phyloP scores from a whole-genome alignment of 352 stramenopile genomes.

The Saprolegnia diclina region DNA sequence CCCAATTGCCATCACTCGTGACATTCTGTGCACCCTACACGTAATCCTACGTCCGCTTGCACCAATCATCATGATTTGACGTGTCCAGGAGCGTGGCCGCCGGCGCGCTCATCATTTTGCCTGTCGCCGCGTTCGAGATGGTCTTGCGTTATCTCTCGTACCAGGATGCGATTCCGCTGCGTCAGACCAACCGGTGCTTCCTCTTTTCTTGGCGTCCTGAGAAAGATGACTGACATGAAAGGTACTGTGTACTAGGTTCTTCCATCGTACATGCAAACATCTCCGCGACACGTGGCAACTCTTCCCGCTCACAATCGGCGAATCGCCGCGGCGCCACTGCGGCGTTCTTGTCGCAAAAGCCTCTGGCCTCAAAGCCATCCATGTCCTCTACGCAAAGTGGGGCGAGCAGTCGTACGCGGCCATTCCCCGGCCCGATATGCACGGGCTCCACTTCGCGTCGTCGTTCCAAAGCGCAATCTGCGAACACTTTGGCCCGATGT shows the following conservation, averaged over 20 bases:
- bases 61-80: not conserved
- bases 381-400: conserved; percentile 55
- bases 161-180: conserved; percentile 39
- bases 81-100: not conserved
- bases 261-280: conserved; percentile 36
- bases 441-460: conserved; percentile 54
- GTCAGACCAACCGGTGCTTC: conserved; percentile 28
- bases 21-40: conserved; percentile 9
- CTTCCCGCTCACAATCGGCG: conserved; percentile 37
- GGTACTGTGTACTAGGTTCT: conserved; percentile 32
- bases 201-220: not conserved
- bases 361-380: conserved; percentile 41
- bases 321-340: conserved; percentile 34
- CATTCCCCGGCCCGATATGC: conserved; percentile 34
- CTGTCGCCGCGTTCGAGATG: conserved; percentile 20
- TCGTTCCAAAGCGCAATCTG: conserved; percentile 49
- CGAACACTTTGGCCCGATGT: conserved; percentile 45
- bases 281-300: conserved; percentile 52
- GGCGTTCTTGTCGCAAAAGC: conserved; percentile 35
- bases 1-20: conserved; percentile 11
- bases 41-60: conserved; percentile 1
- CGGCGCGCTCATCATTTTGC: not conserved
- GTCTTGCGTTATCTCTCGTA: conserved; percentile 47
- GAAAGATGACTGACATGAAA: not conserved
- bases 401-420: conserved; percentile 45